Evolutionary conservation across 208 protist genomes (phyloP).

Genomic region (Trypanosoma brucei): DNA sequence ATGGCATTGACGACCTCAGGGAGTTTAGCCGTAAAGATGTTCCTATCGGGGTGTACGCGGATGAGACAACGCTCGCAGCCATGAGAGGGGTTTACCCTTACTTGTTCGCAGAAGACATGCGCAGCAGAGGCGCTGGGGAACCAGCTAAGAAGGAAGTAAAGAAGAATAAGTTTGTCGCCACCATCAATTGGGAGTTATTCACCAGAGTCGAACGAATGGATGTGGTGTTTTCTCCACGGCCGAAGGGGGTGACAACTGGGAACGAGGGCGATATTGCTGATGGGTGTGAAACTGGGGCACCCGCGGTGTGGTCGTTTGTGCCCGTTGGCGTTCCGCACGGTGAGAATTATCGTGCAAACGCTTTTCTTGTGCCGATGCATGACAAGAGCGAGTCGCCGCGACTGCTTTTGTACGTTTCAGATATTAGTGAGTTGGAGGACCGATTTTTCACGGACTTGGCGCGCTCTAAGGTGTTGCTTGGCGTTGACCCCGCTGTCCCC

Average conservation of each 20-base stretch:
- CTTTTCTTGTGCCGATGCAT: constrained; percentile 47
- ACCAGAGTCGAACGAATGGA: constrained; percentile 1
- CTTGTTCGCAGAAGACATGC: constrained; percentile 30
- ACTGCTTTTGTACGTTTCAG: constrained; percentile 48
- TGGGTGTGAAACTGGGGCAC: background rate
- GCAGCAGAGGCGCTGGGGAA: constrained; percentile 1
- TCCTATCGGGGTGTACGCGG: constrained; percentile 30
- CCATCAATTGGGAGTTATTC: constrained; percentile 12
- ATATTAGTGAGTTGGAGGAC: constrained; percentile 39
- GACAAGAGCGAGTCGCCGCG: constrained; percentile 8
- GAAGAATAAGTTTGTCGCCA: constrained; percentile 13
- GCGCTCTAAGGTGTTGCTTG: constrained; percentile 24
- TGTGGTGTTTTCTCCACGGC: constrained; percentile 2
- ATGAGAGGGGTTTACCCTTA: constrained; percentile 41
- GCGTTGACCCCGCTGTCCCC: background rate
- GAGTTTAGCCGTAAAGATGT: constrained; percentile 43
- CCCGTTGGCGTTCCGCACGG: constrained; percentile 51
- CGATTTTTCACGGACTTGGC: constrained; percentile 19
- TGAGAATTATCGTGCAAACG: constrained; percentile 37
- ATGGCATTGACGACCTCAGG: constrained; percentile 74
- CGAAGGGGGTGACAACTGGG: background rate
- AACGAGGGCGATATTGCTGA: background rate
- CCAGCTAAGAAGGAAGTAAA: background rate
- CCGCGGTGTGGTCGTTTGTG: constrained; percentile 28
- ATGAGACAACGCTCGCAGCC: constrained; percentile 26